phyloP scores from a whole-genome alignment of 2,329 filamentous ascomycete species.

The Microcyclospora tardicrescens region DNA sequence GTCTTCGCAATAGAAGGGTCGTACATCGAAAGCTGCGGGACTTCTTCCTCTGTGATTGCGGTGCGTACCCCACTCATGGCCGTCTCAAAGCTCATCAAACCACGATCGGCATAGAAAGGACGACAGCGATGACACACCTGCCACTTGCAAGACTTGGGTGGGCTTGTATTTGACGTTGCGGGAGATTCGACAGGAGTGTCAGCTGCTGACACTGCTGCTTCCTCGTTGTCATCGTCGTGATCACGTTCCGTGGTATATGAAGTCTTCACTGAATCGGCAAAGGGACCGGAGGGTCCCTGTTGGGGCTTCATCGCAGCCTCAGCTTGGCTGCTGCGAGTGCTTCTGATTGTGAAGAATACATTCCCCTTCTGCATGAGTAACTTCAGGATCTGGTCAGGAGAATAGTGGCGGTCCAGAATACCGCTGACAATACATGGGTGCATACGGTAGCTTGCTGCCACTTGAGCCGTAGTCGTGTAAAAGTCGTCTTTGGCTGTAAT shows the following conservation, averaged over 20 bases:
- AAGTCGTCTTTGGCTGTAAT: background rate
- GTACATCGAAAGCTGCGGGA: slow-evolving; percentile 22
- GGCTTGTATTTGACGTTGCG: slow-evolving; percentile 4
- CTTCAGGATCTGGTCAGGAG: slow-evolving; percentile 27
- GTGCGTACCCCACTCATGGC: slow-evolving; percentile 26
- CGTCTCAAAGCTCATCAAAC: slow-evolving; percentile 32
- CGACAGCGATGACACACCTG: slow-evolving; percentile 38
- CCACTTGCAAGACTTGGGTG: slow-evolving; percentile 25
- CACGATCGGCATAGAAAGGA: slow-evolving; percentile 35
- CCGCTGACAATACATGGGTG: slow-evolving; percentile 29
- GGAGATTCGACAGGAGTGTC: slow-evolving; percentile 1
- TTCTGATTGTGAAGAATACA: slow-evolving; percentile 16
- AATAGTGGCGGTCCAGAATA: slow-evolving; percentile 31
- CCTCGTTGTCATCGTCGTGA: too few relatives aligned
- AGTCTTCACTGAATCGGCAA: too few relatives aligned
- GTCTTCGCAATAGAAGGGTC: slow-evolving; percentile 23
- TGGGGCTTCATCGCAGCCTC: background rate
- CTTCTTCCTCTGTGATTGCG: slow-evolving; percentile 22
- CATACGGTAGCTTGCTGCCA: slow-evolving; percentile 22
- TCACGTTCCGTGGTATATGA: too few relatives aligned
- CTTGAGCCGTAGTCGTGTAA: slow-evolving; percentile 3
- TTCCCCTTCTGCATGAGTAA: slow-evolving; percentile 30
- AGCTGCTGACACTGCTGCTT: background rate
- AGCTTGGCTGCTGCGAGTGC: slow-evolving; percentile 2
- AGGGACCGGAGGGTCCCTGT: background rate